Evolutionary conservation across 768 basidiomycete genomes (phyloP).

Genomic region (Mycena metata): DNA sequence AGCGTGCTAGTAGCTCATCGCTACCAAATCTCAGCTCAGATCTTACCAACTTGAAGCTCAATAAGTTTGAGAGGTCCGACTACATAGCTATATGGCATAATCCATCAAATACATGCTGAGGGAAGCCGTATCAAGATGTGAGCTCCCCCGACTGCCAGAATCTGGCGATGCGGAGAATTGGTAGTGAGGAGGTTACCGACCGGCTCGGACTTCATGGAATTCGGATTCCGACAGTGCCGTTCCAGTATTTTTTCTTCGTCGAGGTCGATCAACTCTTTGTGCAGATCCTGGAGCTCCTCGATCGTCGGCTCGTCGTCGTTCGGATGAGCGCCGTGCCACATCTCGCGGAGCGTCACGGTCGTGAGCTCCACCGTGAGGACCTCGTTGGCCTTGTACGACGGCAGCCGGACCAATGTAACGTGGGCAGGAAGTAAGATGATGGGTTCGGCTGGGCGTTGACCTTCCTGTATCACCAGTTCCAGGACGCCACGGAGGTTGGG

Average conservation of each 20-base stretch:
- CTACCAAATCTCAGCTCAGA: too few relatives aligned
- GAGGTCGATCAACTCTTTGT: constrained; percentile 19
- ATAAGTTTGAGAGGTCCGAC: too few relatives aligned
- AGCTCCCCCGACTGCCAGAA: not conserved
- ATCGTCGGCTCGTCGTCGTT: constrained; percentile 23
- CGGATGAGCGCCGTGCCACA: constrained; percentile 20
- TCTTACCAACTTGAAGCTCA: too few relatives aligned
- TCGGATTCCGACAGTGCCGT: constrained; percentile 1
- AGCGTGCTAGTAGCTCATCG: too few relatives aligned
- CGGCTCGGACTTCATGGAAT: constrained; percentile 6
- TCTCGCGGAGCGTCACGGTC: constrained; percentile 18
- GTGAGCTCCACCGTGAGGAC: not conserved
- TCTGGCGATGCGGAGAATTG: not conserved
- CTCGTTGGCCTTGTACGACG: not conserved
- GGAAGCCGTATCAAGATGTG: too few relatives aligned
- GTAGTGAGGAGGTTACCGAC: constrained; percentile 1
- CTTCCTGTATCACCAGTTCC: constrained; percentile 27
- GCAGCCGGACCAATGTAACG: not conserved
- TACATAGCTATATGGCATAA: too few relatives aligned
- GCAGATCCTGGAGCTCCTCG: constrained; percentile 12
- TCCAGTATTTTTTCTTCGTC: constrained; percentile 21
- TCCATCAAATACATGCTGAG: too few relatives aligned
- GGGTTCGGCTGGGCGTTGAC: not conserved
- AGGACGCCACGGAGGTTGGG: constrained; percentile 22
- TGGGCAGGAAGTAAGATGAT: not conserved